Conservation (phyloP, 2,329 filamentous ascomycete genomes). For the Aspergillus luchuensis region DNA sequence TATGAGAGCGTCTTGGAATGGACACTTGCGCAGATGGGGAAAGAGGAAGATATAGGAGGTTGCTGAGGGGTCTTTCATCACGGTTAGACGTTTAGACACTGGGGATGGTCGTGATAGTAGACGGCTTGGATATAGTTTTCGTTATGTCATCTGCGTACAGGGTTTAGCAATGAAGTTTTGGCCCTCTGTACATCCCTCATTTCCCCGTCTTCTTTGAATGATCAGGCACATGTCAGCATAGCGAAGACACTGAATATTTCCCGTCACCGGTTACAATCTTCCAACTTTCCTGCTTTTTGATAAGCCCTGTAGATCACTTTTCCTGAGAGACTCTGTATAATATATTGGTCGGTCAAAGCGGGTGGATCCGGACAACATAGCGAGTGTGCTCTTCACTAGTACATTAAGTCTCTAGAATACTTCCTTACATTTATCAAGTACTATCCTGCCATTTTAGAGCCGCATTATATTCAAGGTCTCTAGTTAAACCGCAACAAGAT, state of each 20-base stretch:
- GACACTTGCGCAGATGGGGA: constrained; percentile 53
- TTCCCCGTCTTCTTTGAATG: too few species aligned
- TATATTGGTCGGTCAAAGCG: neutral
- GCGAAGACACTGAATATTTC: too few species aligned
- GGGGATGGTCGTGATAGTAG: neutral
- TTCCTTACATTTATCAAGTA: neutral
- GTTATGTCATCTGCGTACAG: neutral
- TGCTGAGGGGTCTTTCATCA: neutral
- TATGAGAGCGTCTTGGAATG: constrained; percentile 95
- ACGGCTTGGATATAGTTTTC: neutral
- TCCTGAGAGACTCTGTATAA: neutral
- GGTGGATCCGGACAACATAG: constrained; percentile 14
- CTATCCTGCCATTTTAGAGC: neutral
- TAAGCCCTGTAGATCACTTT: neutral
- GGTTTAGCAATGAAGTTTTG: neutral
- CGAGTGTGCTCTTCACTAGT: constrained; percentile 8
- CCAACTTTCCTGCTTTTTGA: too few species aligned
- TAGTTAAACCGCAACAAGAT: neutral
- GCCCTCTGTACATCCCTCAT: too few species aligned
- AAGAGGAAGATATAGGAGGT: constrained; percentile 10
- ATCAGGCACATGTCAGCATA: too few species aligned
- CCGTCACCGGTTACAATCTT: too few species aligned
- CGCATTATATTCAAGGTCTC: neutral
- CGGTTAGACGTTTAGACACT: neutral
- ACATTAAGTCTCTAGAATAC: neutral